Conservation (phyloP, 805 yeast genomes). For the Starmerella apis region DNA sequence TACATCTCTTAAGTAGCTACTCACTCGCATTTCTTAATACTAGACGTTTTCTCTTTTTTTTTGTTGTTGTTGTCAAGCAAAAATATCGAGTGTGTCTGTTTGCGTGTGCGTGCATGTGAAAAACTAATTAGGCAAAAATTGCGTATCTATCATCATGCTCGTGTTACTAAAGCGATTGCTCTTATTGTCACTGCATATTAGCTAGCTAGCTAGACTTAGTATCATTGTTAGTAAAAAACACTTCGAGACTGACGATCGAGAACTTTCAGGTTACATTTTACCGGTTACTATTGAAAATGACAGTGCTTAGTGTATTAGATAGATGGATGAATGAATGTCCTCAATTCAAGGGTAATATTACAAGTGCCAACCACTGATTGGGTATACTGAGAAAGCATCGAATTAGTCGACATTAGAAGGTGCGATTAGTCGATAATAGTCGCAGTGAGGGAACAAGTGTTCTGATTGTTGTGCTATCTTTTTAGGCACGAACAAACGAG, state of each 20-base stretch:
- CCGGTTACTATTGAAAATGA: background rate
- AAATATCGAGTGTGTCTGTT: too few species aligned
- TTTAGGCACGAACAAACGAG: slow-evolving; percentile 26
- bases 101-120: too few species aligned
- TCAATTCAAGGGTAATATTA: slow-evolving; percentile 1
- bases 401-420: background rate
- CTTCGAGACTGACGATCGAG: too few species aligned
- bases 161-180: too few species aligned
- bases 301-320: slow-evolving; percentile 2
- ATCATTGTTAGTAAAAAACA: too few species aligned
- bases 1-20: background rate
- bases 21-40: background rate
- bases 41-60: background rate
- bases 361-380: background rate
- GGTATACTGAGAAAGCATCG: slow-evolving; percentile 2
- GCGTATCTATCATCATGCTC: too few species aligned
- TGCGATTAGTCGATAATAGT: background rate
- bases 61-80: background rate
- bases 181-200: too few species aligned
- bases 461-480: background rate
- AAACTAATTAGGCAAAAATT: too few species aligned
- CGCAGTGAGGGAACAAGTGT: background rate
- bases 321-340: background rate
- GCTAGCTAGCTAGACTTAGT: too few species aligned
- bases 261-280: too few species aligned